Percentiles rank a stretch among this genome's conserved stretches.
Evolutionary conservation across 2,329 filamentous ascomycete genomes (phyloP).

Genomic region (Ceratocystis diversiconidia): DNA sequence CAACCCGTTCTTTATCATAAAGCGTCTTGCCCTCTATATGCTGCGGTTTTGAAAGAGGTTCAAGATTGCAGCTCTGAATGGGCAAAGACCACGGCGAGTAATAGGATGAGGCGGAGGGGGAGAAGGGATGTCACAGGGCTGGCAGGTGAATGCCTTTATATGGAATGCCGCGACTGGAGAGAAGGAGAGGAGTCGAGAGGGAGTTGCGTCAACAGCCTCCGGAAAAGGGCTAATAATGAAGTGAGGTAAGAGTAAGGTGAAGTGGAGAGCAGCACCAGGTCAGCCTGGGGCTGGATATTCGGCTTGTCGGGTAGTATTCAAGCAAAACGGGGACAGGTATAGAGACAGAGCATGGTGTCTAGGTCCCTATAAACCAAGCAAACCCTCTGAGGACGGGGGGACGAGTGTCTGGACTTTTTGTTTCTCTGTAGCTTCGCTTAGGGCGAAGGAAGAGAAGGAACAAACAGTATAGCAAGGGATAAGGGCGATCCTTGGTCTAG

Average conservation of each 20-base stretch:
- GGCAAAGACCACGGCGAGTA: background rate
- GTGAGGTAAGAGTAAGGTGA: background rate
- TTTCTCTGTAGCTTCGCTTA: slow-evolving; percentile 1
- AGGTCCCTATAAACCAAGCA: too few species aligned
- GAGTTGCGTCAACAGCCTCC: background rate
- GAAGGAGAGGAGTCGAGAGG: background rate
- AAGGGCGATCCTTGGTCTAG: background rate
- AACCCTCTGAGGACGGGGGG: background rate
- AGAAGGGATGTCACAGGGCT: background rate
- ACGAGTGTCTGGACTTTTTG: slow-evolving; percentile 6
- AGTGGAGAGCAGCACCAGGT: background rate
- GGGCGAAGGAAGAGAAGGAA: slow-evolving; percentile 11
- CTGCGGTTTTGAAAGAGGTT: too few species aligned
- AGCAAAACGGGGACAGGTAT: background rate
- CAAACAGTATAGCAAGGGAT: background rate
- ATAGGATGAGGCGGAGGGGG: background rate
- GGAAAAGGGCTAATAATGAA: background rate
- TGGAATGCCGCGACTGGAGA: background rate
- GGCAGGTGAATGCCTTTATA: background rate
- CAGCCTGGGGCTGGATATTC: background rate
- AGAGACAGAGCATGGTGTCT: background rate
- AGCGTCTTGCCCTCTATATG: too few species aligned
- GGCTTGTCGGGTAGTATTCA: background rate
- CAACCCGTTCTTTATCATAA: too few species aligned
- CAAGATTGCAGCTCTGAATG: too few species aligned